Conservation (phyloP, 108 stramenopile genomes). For the Conticribra guillardii region DNA sequence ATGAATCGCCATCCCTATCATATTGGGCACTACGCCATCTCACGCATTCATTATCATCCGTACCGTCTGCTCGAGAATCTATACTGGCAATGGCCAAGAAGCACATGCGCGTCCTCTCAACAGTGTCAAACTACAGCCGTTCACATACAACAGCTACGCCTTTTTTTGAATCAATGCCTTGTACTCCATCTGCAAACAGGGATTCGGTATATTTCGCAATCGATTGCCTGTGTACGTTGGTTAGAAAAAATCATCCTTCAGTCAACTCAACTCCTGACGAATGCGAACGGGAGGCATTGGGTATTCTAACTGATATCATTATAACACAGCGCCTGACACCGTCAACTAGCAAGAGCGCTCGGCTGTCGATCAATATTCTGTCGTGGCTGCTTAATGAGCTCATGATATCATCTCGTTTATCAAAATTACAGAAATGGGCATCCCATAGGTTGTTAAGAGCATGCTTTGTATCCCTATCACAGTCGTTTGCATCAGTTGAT, state of each 20-base stretch:
- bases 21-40: constrained; percentile 22
- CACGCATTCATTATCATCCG: constrained; percentile 22
- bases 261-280: constrained; percentile 31
- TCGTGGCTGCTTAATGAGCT: constrained; percentile 30
- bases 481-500: not conserved
- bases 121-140: constrained; percentile 1
- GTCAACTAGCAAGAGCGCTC: not conserved
- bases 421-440: constrained; percentile 26
- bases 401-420: not conserved
- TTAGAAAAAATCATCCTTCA: constrained; percentile 27
- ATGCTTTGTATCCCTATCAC: constrained; percentile 5
- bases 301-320: constrained; percentile 34
- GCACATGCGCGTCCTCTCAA: constrained; percentile 11
- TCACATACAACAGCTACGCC: constrained; percentile 1
- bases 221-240: constrained; percentile 33
- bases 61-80: constrained; percentile 30
- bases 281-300: constrained; percentile 22
- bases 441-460: constrained; percentile 23
- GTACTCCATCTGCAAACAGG: constrained; percentile 21
- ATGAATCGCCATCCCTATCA: constrained; percentile 19
- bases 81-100: constrained; percentile 41
- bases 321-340: constrained; percentile 2
- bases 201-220: constrained; percentile 33
- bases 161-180: constrained; percentile 24
- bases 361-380: constrained; percentile 1